phyloP scores from a whole-genome alignment of 2,329 filamentous ascomycete species.

The Fusarium sp. region DNA sequence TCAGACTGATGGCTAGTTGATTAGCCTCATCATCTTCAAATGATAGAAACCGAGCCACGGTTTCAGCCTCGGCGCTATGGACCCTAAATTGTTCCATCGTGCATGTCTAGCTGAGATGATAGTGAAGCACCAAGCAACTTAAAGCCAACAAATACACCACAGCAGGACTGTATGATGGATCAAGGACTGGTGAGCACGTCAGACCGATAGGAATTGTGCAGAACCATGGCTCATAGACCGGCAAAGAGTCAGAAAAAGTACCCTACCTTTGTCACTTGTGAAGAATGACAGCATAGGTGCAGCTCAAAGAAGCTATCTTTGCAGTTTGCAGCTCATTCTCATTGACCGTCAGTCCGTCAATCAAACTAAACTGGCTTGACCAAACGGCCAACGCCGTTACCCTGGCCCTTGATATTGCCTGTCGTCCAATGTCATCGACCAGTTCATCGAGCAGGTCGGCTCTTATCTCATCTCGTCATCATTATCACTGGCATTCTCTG shows the following conservation, averaged over 20 bases:
- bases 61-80: conserved; percentile 40
- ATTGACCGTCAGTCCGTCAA: conserved; percentile 20
- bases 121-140: conserved; percentile 9
- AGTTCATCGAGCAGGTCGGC: conserved; percentile 5
- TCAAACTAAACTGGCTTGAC: conserved; percentile 28
- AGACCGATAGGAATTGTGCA: conserved; percentile 24
- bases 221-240: background rate
- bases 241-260: conserved; percentile 9
- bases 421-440: conserved; percentile 9
- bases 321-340: background rate
- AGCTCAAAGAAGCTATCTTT: conserved; percentile 1
- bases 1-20: conserved; percentile 7
- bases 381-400: conserved; percentile 32
- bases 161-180: conserved; percentile 31
- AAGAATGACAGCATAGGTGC: conserved; percentile 11
- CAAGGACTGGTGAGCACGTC: conserved; percentile 36
- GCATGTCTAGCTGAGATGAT: conserved; percentile 9
- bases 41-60: conserved; percentile 39
- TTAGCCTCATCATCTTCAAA: conserved; percentile 34
- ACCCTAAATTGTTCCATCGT: conserved; percentile 24
- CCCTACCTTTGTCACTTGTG: background rate
- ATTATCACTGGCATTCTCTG: conserved; percentile 22
- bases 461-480: conserved; percentile 40
- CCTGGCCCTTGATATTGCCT: conserved; percentile 28
- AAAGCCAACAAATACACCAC: conserved; percentile 3